phyloP scores from a whole-genome alignment of 2,329 filamentous ascomycete species.

The Parascedosporium putredinis region DNA sequence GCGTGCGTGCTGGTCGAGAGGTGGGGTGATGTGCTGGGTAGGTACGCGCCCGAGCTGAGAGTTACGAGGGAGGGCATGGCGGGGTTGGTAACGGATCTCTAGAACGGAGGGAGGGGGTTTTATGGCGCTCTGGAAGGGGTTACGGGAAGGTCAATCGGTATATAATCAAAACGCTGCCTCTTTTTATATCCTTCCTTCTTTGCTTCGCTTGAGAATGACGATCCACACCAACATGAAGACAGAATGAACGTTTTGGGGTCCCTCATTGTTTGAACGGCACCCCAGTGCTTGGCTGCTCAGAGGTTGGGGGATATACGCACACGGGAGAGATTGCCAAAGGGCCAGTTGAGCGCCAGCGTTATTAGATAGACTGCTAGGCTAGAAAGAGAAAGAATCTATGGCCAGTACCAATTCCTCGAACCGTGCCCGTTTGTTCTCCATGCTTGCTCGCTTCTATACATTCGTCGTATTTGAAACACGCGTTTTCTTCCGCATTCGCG shows the following conservation, averaged over 20 bases:
- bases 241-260: no score
- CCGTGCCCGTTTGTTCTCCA: conserved; percentile 3
- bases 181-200: no score
- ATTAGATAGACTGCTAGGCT: conserved; percentile 9
- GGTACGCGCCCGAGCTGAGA: conserved; percentile 41
- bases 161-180: no score
- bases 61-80: conserved; percentile 59
- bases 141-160: neutral
- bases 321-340: neutral
- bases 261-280: no score
- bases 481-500: neutral
- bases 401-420: conserved; percentile 11
- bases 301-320: no score
- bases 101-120: no score
- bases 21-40: conserved; percentile 46
- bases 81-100: no score
- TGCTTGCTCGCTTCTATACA: neutral
- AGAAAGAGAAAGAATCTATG: conserved; percentile 12
- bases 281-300: no score
- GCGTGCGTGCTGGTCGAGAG: conserved; percentile 67
- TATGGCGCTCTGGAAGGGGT: neutral
- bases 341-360: no score
- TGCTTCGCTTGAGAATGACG: no score
- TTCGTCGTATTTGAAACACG: neutral
- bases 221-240: no score